These are phyloP conservation scores for Xylaria scruposa DNA, from an alignment of 495 filamentous ascomycete genomes.

Conservation along the genomic window DNA sequence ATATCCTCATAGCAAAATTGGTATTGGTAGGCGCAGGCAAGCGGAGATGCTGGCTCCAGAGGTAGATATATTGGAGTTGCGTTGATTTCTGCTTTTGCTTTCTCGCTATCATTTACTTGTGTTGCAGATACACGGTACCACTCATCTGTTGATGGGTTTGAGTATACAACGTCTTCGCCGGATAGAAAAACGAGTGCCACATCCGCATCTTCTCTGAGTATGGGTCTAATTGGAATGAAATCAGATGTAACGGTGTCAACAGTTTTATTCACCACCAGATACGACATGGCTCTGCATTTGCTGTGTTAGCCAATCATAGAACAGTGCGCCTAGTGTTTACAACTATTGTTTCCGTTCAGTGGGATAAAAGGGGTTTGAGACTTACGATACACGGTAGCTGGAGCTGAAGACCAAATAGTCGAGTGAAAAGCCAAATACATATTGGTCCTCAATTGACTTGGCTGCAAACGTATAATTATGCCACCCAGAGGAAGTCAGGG, in stretches of 20 bases:
- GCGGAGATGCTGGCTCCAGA: slow-evolving; percentile 7
- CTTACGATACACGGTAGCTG: neutral
- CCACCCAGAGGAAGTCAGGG: neutral
- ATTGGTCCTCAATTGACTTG: neutral
- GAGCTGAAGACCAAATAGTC: neutral
- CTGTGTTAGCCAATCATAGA: too few relatives aligned
- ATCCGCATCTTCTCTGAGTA: neutral
- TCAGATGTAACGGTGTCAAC: neutral
- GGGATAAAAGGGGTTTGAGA: neutral
- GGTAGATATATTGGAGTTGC: neutral
- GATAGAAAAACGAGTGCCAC: neutral
- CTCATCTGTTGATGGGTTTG: neutral
- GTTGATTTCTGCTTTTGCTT: too few relatives aligned
- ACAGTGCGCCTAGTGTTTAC: too few relatives aligned
- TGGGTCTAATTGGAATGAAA: neutral
- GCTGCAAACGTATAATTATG: neutral
- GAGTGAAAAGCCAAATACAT: neutral
- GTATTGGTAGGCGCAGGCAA: neutral
- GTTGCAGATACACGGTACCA: too few relatives aligned
- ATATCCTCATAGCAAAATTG: neutral
- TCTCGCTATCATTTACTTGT: neutral
- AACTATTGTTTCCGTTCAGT: too few relatives aligned
- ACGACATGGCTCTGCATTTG: too few relatives aligned
- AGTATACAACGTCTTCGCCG: neutral
- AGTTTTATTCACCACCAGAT: neutral